Evolutionary conservation across 257 asterid genomes (phyloP), one percentile per base, ranked within the genome.

Genomic region (Capsicum pubescens): DNA sequence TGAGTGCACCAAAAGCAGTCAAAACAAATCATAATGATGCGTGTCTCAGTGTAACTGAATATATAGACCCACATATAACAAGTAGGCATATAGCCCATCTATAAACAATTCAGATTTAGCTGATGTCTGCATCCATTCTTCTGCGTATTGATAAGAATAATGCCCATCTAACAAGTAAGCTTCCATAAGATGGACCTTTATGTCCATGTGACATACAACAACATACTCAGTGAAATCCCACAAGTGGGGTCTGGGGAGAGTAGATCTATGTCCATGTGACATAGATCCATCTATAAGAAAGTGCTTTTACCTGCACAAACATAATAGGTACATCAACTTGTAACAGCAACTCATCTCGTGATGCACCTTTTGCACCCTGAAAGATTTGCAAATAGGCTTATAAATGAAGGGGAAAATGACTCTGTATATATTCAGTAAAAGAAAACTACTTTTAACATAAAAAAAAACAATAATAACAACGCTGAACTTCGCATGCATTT

Each of bases 251-350:
- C 32, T 26, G 32, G 32, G 32, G 32, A 26, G 32, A 26, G 32
- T 26, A 26, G 32, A 26, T 26, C 32, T 14, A 4, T 77, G 64
- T 77, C 50, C 64, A 54, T 54, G 48, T 54, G 50, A 54, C 3
- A 77, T 1, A 1, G 7, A 71, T 54, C 11, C 63, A 26, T 15
- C 21, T 16, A 19, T 19, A 66, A 7, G 11, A 17, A 58, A 77
- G 85, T 70, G 80, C 60, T 69, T 48, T 87, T 87, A 95, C 98
- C 94, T 95, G 98, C 70, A 93, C 97, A 91, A 93, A 95, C 87
- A 95, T 89, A 82, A 92, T 90, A 36, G 97, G 98, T 86, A 83
- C 90, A 11, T 84, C 83, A 81, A 91, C 94, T 84, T 91, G 90
- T 90, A 95, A 83, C 44, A 95, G 89, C 17, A 91, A 88, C 82